Evolutionary conservation across 345 rosid species (phyloP), one percentile per base, ranked within the genome.

Genomic region (Moricandia moricandioides): DNA sequence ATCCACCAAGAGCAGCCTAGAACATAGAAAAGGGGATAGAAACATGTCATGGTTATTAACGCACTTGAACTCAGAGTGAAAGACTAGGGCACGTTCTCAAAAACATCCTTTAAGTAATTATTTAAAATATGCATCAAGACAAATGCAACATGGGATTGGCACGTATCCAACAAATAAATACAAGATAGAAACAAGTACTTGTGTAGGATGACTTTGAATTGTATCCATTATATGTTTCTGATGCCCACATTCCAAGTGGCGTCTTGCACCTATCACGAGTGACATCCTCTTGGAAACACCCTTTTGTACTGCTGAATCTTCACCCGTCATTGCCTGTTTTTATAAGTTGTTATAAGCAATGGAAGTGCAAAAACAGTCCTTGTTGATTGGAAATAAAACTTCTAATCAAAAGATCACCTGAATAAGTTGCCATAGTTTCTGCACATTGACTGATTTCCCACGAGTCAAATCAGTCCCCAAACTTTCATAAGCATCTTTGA

Each of bases 1-100:
- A 86, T 69, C 99, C 98, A 67, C 98, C 99, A 80, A 95, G 98
- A 66, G 98, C 88, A 82, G 98, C 99, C 99, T 95, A 62, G 37
- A 73, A 67, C 55, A 54, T 35, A 62, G 37, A 60, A 59, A 59
- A 73, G 30, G 31, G 60, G 31, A 55, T 21, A 18, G 43, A 33
- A 35, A 64, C 60, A 75, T 13, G 59, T 84, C 65, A 59, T 71
- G 56, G 18, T 52, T 11, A 30, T 57, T 18, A 68, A 62, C 62
- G 51, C 67, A 31, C 27, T 73, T 73, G 35, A 79, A 31, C 24
- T 18, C 67, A 31, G 43, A 47, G 21, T 59, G 21, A 37, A 66
- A 72, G 34, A 60, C 40, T 13, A 24, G n/a, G 69, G 13, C 1
- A 26, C 37, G n/a, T 51, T 49, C 27, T 49, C 62, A 49, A 49